Conservation (phyloP, 2,329 filamentous ascomycete species). For the Fusarium multiceps region DNA sequence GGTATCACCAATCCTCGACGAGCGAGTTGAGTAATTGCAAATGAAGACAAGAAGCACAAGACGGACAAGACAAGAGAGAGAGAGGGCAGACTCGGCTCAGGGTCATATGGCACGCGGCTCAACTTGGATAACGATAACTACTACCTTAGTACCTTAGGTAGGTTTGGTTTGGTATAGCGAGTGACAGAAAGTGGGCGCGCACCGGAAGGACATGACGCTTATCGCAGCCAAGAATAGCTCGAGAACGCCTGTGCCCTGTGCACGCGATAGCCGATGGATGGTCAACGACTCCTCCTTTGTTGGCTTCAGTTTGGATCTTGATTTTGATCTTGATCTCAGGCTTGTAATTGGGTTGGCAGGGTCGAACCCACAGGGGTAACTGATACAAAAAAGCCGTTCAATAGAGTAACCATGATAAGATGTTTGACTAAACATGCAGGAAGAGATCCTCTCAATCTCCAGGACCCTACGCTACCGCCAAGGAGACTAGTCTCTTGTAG, state of each 20-base stretch:
- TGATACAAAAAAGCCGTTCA: slow-evolving; percentile 32
- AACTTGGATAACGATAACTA: slow-evolving; percentile 25
- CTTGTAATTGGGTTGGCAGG: slow-evolving; percentile 28
- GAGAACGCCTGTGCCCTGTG: slow-evolving; percentile 29
- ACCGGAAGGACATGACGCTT: slow-evolving; percentile 41
- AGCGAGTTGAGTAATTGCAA: neutral
- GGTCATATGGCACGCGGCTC: slow-evolving; percentile 30
- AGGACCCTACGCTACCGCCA: slow-evolving; percentile 3
- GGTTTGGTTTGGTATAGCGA: neutral
- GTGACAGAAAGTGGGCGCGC: slow-evolving; percentile 27
- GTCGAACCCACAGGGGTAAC: slow-evolving; percentile 26
- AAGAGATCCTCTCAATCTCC: slow-evolving; percentile 17
- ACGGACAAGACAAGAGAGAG: neutral
- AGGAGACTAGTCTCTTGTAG: slow-evolving; percentile 23
- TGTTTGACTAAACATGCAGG: slow-evolving; percentile 23
- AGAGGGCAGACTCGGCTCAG: slow-evolving; percentile 33
- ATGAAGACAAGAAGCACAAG: neutral
- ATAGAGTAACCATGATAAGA: slow-evolving; percentile 27
- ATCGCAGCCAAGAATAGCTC: slow-evolving; percentile 37
- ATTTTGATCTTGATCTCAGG: slow-evolving; percentile 2
- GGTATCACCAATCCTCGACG: slow-evolving; percentile 4
- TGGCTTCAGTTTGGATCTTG: slow-evolving; percentile 4
- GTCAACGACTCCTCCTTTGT: slow-evolving; percentile 21
- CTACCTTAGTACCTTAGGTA: neutral
- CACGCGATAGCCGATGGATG: slow-evolving; percentile 40